Evolutionary conservation across 495 filamentous ascomycete genomes (phyloP), one percentile per base, ranked within the genome.

Genomic region (Venustampulla echinocandica): DNA sequence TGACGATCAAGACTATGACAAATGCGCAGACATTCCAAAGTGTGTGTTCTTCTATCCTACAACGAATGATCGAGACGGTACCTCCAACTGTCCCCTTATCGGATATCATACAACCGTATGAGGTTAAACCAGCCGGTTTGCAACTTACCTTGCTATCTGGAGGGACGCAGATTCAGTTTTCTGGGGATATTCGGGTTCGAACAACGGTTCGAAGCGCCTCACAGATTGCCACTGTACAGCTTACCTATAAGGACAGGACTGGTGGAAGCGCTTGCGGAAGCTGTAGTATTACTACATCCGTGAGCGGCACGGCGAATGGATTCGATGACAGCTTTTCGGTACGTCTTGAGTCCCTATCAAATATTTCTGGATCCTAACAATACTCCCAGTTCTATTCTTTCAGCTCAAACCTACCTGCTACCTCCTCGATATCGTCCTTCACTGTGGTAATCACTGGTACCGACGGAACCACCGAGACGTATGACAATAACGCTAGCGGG

Each of bases 11-110:
- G 0, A 58, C 64, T 2, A 56, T 83, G 69, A 49, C 66, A 0
- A 57, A 66, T 17, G 58, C 67, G 0, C 47, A 50, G 34, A 65
- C 58, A 42, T 81, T 69, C 56, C 61, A 58, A 15, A 57, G 44
- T 27, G 60, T 67, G 23, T 83, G 79, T 57, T 56, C 62, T 47
- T 61, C 55, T 3, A 64, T 79, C 35, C 65, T 81, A 13, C 70
- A 75, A 49, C 72, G 70, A 48, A 70, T 83, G 75, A 76, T 83
- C 38, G 76, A 83, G n/a, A 64, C 66, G 2, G 75, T 81, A 0
- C 38, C 47, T 28, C 77, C 79, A 2, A 48, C 53, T 4, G 65
- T 66, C 10, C 62, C 64, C 10, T 63, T 83, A 20, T 70, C 75
- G 5, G 59, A 61, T 42, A 53, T 71, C 20, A 72, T 81, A 38